Percentiles rank a stretch among this genome's conserved stretches.
Conservation (phyloP, 2,329 filamentous ascomycete genomes). For the Orbilia ellipsospora region DNA sequence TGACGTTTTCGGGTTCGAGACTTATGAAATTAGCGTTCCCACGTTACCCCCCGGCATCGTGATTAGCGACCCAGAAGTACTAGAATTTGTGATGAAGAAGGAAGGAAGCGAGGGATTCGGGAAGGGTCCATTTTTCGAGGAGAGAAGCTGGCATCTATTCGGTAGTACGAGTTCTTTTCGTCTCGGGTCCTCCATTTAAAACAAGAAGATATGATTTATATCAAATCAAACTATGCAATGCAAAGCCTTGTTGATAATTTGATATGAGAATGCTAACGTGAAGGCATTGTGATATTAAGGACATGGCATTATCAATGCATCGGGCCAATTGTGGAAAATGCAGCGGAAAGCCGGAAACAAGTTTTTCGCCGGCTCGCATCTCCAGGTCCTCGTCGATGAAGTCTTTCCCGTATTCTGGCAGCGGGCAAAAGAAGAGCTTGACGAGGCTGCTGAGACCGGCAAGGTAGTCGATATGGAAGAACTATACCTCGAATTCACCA, state of each 20-base stretch:
- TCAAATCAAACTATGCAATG: too few species aligned
- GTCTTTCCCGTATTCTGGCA: slow-evolving; percentile 69
- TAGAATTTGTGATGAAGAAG: slow-evolving; percentile 73
- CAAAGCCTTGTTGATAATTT: background rate
- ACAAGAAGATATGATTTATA: too few species aligned
- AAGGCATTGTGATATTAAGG: slow-evolving; percentile 61
- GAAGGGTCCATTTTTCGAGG: slow-evolving; percentile 73
- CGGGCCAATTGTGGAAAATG: slow-evolving; percentile 72
- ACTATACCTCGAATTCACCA: slow-evolving; percentile 74
- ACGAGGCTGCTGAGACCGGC: slow-evolving; percentile 58
- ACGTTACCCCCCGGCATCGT: slow-evolving; percentile 73
- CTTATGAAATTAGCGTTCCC: slow-evolving; percentile 72
- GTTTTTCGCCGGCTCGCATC: slow-evolving; percentile 71
- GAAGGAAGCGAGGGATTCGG: slow-evolving; percentile 68
- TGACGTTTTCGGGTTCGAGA: slow-evolving; percentile 68
- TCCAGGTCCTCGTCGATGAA: slow-evolving; percentile 70
- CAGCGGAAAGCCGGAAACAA: slow-evolving; percentile 72
- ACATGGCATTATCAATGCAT: slow-evolving; percentile 74
- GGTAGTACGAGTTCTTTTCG: slow-evolving; percentile 61
- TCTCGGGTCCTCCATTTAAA: background rate
- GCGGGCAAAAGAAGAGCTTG: slow-evolving; percentile 64
- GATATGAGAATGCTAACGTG: slow-evolving; percentile 1
- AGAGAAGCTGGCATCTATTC: slow-evolving; percentile 72
- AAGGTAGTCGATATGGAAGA: slow-evolving; percentile 68
- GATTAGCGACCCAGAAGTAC: slow-evolving; percentile 71